Evolutionary conservation across 106 monocot genomes (phyloP).

Genomic region (Amphibolis antarctica): DNA sequence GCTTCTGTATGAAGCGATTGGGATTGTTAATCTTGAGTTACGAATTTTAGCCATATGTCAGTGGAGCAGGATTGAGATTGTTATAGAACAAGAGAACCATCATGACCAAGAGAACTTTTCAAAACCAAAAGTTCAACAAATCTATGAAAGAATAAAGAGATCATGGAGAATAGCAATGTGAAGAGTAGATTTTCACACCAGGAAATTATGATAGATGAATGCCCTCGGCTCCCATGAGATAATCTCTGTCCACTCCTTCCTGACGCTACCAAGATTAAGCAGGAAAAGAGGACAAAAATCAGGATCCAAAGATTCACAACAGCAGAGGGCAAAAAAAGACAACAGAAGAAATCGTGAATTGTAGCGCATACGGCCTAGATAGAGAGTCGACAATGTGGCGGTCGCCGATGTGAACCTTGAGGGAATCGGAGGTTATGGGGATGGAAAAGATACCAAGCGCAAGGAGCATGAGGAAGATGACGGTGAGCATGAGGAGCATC

Average conservation of each 20-base stretch:
- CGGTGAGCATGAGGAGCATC: slow-evolving; percentile 10
- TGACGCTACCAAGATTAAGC: slow-evolving; percentile 12
- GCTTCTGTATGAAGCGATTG: too few species aligned
- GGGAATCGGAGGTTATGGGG: slow-evolving; percentile 6
- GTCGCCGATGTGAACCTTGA: too few species aligned
- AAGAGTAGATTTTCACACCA: slow-evolving; percentile 18
- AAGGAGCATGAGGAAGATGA: slow-evolving; percentile 17
- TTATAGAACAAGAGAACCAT: too few species aligned
- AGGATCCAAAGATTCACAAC: not conserved
- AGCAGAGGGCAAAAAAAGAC: not conserved
- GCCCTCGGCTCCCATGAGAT: slow-evolving; percentile 51
- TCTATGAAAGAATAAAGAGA: not conserved
- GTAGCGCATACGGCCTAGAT: not conserved
- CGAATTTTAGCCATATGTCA: too few species aligned
- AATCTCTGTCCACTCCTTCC: slow-evolving; percentile 37
- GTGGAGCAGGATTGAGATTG: too few species aligned
- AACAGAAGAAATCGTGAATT: not conserved
- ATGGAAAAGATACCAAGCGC: slow-evolving; percentile 15
- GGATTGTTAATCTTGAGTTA: too few species aligned
- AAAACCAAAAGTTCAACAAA: too few species aligned
- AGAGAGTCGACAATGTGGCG: not conserved
- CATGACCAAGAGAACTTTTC: too few species aligned
- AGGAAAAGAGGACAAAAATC: slow-evolving; percentile 8
- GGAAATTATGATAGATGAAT: slow-evolving; percentile 41
- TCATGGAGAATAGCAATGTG: not conserved